Base-by-base conservation (phyloP, 208 protist genomes). In the Leishmania tropica region DNA sequence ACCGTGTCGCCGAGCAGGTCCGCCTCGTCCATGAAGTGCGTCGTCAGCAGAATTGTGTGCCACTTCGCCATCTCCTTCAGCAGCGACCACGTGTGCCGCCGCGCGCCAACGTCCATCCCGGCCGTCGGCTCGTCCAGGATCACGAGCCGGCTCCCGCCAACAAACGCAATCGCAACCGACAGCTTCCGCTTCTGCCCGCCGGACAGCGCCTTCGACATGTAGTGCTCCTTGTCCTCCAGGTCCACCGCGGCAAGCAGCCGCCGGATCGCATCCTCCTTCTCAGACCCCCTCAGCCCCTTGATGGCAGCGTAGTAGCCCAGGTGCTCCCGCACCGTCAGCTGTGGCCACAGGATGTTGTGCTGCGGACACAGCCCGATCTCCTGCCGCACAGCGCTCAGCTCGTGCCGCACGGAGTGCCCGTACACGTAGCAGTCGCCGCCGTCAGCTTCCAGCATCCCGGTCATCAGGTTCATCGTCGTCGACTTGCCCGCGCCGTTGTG, bases 1-100 rank as follows among this genome's bases (percentile, higher is more conserved):
- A 99, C 97, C 37, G 90, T 88, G 84, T 99, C 91, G 48, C 93
- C 91, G 17, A 99, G 90, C 6, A 97, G 75, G 83, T 99, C 98
- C 3, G 99, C 99, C 85, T 99, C 99, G 76, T 99, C 98, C 98
- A 99, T 99, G 83, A 94, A 98, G 82, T 99, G 98, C 17, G 96
- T 97, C 40, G 83, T 92, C 58, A 95, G 79, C 4, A 95, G 65
- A 58, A 95, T 93, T 31, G 85, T 95, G 81, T 87, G 91, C 35
- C 42, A 54, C 7, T 70, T 70, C 79, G 80, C 60, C 79, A 90
- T 87, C 10, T 76, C 28, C 0, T 87, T 75, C 77, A 94, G 77
- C 31, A 97, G 76, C 13, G 83, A 81, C 96, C 96, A 98, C 51
- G 94, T 89, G 76, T 90, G 88, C 17, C 93, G 90, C 21, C 94